A percentile compares a stretch with the other conserved stretches of the same genome.
These are phyloP conservation scores for Debaryomyces udenii DNA, from an alignment of 1,139 yeast species.

Conservation along the genomic window DNA sequence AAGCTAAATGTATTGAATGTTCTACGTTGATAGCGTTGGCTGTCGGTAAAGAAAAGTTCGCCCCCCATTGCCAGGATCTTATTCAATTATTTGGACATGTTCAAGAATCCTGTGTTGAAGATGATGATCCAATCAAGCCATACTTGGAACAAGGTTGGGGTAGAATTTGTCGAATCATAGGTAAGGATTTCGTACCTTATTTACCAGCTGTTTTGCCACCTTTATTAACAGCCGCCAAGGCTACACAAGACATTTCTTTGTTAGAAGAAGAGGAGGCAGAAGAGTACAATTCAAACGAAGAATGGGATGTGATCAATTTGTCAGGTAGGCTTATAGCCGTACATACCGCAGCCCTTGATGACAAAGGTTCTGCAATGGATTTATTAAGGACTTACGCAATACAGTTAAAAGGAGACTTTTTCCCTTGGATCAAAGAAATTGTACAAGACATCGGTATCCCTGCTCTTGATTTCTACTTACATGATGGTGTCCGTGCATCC, in stretches of 20 bases:
- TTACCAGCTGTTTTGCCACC: conserved; percentile 91
- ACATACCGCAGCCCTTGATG: conserved; percentile 89
- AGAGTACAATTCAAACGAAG: conserved; percentile 80
- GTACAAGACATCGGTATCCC: conserved; percentile 82
- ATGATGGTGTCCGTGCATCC: conserved; percentile 91
- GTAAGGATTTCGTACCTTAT: conserved; percentile 84
- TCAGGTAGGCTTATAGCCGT: conserved; percentile 95
- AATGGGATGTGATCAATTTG: conserved; percentile 92
- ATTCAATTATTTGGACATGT: conserved; percentile 73
- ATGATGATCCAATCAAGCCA: conserved; percentile 84
- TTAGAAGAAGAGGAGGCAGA: conserved; percentile 89
- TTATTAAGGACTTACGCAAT: conserved; percentile 85
- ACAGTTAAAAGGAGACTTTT: conserved; percentile 79
- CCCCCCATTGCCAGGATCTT: conserved; percentile 73
- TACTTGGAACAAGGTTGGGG: conserved; percentile 97
- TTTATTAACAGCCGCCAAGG: conserved; percentile 78
- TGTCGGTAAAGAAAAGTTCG: conserved; percentile 91
- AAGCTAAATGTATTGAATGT: conserved; percentile 95
- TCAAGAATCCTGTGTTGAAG: conserved; percentile 59
- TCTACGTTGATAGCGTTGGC: conserved; percentile 93
- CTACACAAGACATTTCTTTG: conserved; percentile 84
- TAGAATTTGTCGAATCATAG: conserved; percentile 83
- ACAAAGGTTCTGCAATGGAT: conserved; percentile 90
- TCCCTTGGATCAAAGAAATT: conserved; percentile 79
- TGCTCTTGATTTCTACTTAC: conserved; percentile 86